Conservation (phyloP, 345 rosid genomes). For the Gossypium longicalyx region DNA sequence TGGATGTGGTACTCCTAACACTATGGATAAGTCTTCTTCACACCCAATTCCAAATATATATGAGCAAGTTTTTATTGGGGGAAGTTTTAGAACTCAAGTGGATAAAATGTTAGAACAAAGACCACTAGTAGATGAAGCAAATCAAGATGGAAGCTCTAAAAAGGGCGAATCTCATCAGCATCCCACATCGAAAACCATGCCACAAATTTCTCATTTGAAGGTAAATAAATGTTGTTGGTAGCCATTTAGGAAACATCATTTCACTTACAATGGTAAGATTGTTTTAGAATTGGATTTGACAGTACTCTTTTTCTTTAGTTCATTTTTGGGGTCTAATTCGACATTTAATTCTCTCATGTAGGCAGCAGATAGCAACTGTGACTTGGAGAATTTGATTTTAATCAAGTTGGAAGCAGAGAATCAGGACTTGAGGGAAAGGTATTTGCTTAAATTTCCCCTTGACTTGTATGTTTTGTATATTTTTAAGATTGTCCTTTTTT, state of each 20-base stretch:
- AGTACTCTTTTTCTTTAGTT: no score
- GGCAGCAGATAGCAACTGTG: no score
- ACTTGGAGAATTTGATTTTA: background rate
- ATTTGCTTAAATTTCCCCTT: background rate
- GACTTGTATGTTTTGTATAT: background rate
- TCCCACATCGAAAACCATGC: background rate
- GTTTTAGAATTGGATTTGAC: no score
- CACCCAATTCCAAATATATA: background rate
- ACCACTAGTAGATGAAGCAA: background rate
- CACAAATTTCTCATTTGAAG: constrained; percentile 1
- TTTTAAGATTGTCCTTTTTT: background rate
- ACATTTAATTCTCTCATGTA: no score
- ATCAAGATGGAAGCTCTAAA: background rate
- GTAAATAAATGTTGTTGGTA: constrained; percentile 17
- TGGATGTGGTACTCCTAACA: background rate
- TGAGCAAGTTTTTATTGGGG: background rate
- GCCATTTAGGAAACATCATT: no score
- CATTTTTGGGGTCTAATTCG: no score
- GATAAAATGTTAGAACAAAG: background rate
- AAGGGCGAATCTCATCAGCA: background rate
- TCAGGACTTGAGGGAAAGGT: constrained; percentile 23
- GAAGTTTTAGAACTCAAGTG: background rate
- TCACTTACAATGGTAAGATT: no score
- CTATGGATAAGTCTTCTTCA: background rate
- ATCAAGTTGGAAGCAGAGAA: constrained; percentile 21